These are phyloP conservation scores for Colletotrichum truncatum DNA, from an alignment of 2,329 filamentous ascomycete genomes.

Conservation along the genomic window DNA sequence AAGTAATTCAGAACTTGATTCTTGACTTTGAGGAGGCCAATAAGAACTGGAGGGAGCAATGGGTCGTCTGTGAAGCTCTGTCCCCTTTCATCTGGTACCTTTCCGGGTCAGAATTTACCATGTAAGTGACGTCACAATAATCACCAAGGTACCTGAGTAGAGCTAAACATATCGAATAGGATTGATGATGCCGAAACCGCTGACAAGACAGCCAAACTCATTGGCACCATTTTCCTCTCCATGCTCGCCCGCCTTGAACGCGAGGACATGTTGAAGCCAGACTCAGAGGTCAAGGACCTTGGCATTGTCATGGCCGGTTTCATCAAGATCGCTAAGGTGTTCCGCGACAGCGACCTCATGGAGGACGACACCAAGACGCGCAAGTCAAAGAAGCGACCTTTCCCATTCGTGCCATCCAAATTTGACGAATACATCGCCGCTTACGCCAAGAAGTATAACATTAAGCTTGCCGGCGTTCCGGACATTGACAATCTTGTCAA, in stretches of 20 bases:
- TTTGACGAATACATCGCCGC: constrained; percentile 43
- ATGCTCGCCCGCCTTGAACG: constrained; percentile 48
- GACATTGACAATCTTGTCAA: constrained; percentile 36
- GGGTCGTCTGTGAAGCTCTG: constrained; percentile 49
- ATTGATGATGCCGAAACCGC: constrained; percentile 25
- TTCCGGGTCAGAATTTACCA: constrained; percentile 9
- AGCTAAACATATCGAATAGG: background rate
- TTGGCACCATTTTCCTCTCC: constrained; percentile 46
- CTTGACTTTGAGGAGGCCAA: constrained; percentile 47
- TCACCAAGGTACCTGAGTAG: background rate
- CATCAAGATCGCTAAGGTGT: constrained; percentile 33
- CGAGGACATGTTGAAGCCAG: constrained; percentile 40
- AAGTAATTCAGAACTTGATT: constrained; percentile 52
- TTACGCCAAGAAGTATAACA: constrained; percentile 44
- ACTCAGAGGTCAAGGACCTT: constrained; percentile 47
- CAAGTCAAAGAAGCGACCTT: constrained; percentile 33
- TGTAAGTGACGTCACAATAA: background rate
- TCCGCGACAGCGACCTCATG: constrained; percentile 32
- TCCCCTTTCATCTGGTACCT: constrained; percentile 39
- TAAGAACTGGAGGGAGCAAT: constrained; percentile 47
- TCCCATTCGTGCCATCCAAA: constrained; percentile 30
- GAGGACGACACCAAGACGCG: constrained; percentile 10
- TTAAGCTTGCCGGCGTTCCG: constrained; percentile 38
- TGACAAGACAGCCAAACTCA: constrained; percentile 38
- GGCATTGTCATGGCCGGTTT: constrained; percentile 48